Base-by-base conservation (phyloP, 2,329 filamentous ascomycete species). In the Cladorrhinum sp. region DNA sequence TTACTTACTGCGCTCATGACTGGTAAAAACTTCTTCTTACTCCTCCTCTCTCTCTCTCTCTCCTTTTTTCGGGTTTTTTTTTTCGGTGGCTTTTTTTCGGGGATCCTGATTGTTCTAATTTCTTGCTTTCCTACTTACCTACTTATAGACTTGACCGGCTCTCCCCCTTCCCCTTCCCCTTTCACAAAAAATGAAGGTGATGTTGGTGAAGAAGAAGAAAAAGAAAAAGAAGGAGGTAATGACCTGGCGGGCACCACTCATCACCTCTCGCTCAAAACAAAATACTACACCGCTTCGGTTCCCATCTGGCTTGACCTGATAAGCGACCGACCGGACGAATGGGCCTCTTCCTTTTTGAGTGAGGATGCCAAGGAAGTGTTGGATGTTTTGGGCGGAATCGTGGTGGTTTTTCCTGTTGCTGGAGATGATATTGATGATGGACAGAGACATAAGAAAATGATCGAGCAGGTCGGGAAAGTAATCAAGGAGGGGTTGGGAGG, bases 231-330 rank as follows among this genome's bases (percentile, higher is more conserved):
- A 75, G 39, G 73, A 74, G 49, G 73, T 73, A 16, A 73, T 71
- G 2, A 78, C 2, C 75, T 87, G 30, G 86, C 86, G 1, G 86
- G 87, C 24, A 80, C 79, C 33, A 85, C 86, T 16, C 86, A 88
- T 67, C 71, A 74, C 49, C 78, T 86, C 30, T 62, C 73, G 8
- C 74, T 89, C 58, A 77, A 78, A 62, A 89, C 85, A 20, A 68
- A 76, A 14, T 89, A 89, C 76, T 89, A 89, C 75, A 79, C 74
- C 23, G 80, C 84, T 57, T 77, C 77, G 0, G 76, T 89, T 2
- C 85, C 86, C 49, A 77, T 89, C 65, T 90, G 87, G 87, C 77
- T 89, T n/a, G 87, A 90, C 68, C 77, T 87, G 51, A 77, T 87
- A 61, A 46, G 20, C 10, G 68, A 76, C 5, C 74, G 77, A 3